Base-by-base conservation (phyloP, 176 grass and related monocot species). In the Themeda triandra region DNA sequence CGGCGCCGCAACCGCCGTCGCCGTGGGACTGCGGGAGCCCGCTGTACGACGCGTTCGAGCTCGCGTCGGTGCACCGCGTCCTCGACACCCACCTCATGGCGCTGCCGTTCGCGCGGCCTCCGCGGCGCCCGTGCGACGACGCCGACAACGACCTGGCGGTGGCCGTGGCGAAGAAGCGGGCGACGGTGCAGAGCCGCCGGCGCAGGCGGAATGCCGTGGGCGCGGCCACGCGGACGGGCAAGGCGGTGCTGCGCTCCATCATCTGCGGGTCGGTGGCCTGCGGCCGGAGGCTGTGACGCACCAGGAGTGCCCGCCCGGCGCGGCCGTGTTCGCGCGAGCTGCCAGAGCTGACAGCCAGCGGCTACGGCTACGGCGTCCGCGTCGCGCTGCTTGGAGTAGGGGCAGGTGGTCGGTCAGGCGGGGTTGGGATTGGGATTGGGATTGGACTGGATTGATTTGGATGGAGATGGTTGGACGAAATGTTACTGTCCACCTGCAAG, bases 11-110 rank as follows among this genome's bases (percentile, higher is more conserved):
- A 33, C 2, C 21, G 15, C 24, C 5, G 18, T 73, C 81, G 70
- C 23, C 31, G 59, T 97, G 94, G 94, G 90, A 94, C 58, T 94
- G 88, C 42, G 90, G 88, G 27, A 94, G 88, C 73, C 86, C 86
- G 69, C 69, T 97, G 46, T 92, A 97, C 68, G 92, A 89, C 81
- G 86, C 92, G 15, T 92, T 87, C 53, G 94, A 97, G 88, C 81
- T 94, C 8, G 90, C 88, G 4, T 90, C 81, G 21, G 25, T 97
- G 29, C 87, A 80, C 42, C 63, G 76, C 46, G 39, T 89, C 45
- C 87, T 97, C 19, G 92, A 94, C 71, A 80, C 68, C 69, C 71
- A 90, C 77, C 71, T 90, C 39, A 87, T 86, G 83, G 41, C 63
- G 63, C 76, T 77, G 70, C 79, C 87, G 69, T 80, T 62, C n/a